Conservation (phyloP, 75 land plant genomes). For the Sequoia sempervirens region DNA sequence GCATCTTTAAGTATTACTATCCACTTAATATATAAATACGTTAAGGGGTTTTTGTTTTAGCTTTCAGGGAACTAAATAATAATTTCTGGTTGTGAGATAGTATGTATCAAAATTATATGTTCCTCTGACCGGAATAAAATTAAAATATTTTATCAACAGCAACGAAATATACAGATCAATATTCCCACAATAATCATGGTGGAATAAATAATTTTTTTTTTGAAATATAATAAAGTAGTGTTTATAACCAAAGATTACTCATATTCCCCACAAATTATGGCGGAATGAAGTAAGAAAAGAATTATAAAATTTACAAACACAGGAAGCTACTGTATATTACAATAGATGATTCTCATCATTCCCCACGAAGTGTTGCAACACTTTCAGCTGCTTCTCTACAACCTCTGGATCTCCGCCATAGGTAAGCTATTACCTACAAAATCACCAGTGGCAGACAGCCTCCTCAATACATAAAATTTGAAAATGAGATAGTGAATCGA, state of each 20-base stretch:
- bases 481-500: neutral
- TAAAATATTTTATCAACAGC: too few relatives aligned
- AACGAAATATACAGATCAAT: too few relatives aligned
- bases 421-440: slow-evolving; percentile 10
- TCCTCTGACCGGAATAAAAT: too few relatives aligned
- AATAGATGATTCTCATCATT: slow-evolving; percentile 3
- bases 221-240: too few relatives aligned
- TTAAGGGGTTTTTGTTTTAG: too few relatives aligned
- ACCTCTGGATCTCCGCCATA: slow-evolving; percentile 7
- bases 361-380: neutral
- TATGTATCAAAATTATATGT: too few relatives aligned
- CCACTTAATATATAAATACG: too few relatives aligned
- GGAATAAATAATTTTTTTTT: neutral
- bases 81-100: too few relatives aligned
- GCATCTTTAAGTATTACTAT: too few relatives aligned
- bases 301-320: neutral
- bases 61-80: too few relatives aligned
- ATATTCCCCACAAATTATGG: neutral
- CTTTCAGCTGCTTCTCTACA: slow-evolving; percentile 5
- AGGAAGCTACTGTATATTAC: neutral
- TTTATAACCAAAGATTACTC: too few relatives aligned
- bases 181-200: neutral
- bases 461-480: neutral
- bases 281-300: neutral
- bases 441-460: slow-evolving; percentile 7